Evolutionary conservation across 129 eudicot species (phyloP).

Genomic region (Dittrichia graveolens): DNA sequence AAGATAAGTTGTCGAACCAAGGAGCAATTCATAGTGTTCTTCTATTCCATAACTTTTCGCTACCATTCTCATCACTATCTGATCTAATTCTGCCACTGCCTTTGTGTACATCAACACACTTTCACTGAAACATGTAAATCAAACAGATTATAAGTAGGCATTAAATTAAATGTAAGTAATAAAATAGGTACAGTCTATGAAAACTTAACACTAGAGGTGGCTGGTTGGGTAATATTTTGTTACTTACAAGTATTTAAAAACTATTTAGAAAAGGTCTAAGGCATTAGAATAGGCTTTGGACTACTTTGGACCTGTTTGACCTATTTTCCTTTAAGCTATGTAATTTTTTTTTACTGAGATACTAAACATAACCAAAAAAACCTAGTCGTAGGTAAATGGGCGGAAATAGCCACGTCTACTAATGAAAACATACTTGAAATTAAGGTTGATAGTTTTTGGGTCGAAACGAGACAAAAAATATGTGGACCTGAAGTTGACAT

Average conservation of each 20-base stretch:
- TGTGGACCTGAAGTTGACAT: too few species aligned
- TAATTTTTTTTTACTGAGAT: too few species aligned
- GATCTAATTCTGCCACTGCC: slow-evolving; percentile 51
- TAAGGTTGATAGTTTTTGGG: too few species aligned
- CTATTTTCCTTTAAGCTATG: too few species aligned
- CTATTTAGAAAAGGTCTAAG: too few species aligned
- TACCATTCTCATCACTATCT: slow-evolving; percentile 57
- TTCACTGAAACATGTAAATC: slow-evolving; percentile 28
- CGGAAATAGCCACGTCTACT: background rate
- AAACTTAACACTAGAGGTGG: background rate
- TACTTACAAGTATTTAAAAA: too few species aligned
- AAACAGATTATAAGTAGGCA: slow-evolving; percentile 7
- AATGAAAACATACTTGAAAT: background rate
- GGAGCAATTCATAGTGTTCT: slow-evolving; percentile 37
- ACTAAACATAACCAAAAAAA: too few species aligned
- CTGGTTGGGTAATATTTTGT: background rate
- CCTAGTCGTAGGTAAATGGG: background rate
- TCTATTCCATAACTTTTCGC: slow-evolving; percentile 53
- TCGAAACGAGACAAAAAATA: too few species aligned
- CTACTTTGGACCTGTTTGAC: too few species aligned
- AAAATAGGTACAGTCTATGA: background rate
- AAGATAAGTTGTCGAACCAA: slow-evolving; percentile 44
- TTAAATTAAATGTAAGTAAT: background rate
- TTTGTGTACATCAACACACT: slow-evolving; percentile 35
- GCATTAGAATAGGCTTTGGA: too few species aligned